Base-by-base conservation (phyloP, 2,329 filamentous ascomycete species). In the Ciborinia camelliae region DNA sequence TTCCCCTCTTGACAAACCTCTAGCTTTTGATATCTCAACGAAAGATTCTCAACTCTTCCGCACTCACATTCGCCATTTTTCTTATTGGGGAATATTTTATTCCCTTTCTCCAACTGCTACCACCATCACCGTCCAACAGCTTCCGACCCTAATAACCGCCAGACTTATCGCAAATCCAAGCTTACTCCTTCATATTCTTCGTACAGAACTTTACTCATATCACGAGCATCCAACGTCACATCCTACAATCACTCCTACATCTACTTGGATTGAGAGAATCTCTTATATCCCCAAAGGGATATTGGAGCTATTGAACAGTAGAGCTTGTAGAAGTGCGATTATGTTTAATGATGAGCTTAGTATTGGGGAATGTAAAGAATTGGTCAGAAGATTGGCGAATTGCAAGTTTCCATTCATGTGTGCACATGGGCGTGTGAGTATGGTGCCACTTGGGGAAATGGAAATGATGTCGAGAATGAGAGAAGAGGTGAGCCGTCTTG, bases 401-500 rank as follows among this genome's bases (percentile, higher is more conserved):
- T 92, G 89, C 69, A 81, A 80, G 0, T 91, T 94, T 67, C 91
- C 91, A 0, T 95, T 95, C 69, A 88, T 91, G 73, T 96, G 91
- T 76, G 91, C 91, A 1, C 91, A 96, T 79, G 91, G 91, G 0
- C 80, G 87, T 62, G 86, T 86, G 1, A 86, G 84, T 41, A 84
- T 90, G 82, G 82, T 84, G 7, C 87, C 87, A 2, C 66, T 90
- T n/a, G 75, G 87, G 4, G 81, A 86, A 66, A 66, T 87, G 5
- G 35, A 14, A 15, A 43, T 23, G 41, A 45, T 65, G 37, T 12
- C 54, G 58, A 30, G 12, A 20, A 4, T 20, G 18, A 10, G n/a
- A 52, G 37, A 10, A 15, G n/a, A 9, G 10, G 26, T 12, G 10
- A 35, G 23, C 1, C 1, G 6, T n/a, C 20, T 0, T 3, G 14